These are phyloP conservation scores for Eustoma russellianum DNA, from an alignment of 257 asterid genomes.

Conservation along the genomic window DNA sequence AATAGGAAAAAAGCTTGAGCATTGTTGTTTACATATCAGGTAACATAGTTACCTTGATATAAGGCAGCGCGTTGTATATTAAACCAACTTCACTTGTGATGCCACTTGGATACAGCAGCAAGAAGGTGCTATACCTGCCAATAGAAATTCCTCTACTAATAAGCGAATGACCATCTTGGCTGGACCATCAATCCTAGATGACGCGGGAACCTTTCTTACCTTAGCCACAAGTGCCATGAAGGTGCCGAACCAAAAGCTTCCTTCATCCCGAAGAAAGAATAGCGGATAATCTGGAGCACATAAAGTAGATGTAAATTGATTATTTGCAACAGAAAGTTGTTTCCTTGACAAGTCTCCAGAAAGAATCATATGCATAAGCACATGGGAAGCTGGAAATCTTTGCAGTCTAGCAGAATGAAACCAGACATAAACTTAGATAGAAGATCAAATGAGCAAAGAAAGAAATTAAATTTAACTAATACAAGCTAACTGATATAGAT, in stretches of 20 bases:
- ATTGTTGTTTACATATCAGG: too few species aligned
- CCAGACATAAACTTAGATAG: too few species aligned
- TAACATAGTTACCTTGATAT: conserved; percentile 30
- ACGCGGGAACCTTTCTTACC: conserved; percentile 16
- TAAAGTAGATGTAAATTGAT: background rate
- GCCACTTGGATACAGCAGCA: conserved; percentile 74
- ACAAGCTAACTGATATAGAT: too few species aligned
- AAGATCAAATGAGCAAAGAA: too few species aligned
- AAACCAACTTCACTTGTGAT: conserved; percentile 87
- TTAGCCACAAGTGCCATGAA: conserved; percentile 81
- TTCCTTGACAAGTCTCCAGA: background rate
- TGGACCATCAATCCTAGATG: background rate
- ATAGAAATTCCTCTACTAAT: background rate
- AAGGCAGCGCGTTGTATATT: conserved; percentile 62
- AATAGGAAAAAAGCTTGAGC: too few species aligned
- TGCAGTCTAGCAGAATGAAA: too few species aligned
- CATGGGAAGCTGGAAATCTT: too few species aligned
- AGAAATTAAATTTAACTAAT: too few species aligned
- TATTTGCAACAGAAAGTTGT: background rate
- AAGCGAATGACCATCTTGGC: background rate
- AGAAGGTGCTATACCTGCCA: conserved; percentile 75
- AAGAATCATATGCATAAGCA: too few species aligned
- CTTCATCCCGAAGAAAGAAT: conserved; percentile 80
- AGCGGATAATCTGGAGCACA: conserved; percentile 41
- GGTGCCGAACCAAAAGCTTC: conserved; percentile 77